Evolutionary conservation across 768 basidiomycete genomes (phyloP).

Genomic region (Amyloporia xantha): DNA sequence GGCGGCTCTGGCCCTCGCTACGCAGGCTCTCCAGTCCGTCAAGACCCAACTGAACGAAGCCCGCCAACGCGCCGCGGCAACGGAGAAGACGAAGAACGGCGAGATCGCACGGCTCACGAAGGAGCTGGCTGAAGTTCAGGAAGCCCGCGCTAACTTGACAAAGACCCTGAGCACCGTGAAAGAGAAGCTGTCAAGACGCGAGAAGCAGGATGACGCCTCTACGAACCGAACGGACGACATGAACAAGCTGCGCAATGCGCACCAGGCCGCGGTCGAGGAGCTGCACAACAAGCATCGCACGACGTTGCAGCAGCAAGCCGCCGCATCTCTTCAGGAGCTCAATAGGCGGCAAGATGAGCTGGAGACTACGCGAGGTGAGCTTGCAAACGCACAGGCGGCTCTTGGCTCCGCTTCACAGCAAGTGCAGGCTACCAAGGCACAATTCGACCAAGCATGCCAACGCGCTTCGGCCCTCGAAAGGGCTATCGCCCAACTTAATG

Average conservation of each 20-base stretch:
- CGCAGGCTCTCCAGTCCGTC: neutral
- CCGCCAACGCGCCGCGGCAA: neutral
- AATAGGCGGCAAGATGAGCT: slow-evolving; percentile 1
- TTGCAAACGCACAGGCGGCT: slow-evolving; percentile 1
- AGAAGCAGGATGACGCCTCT: neutral
- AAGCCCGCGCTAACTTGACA: neutral
- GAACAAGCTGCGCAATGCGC: neutral
- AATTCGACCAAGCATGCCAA: neutral
- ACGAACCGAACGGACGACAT: slow-evolving; percentile 1
- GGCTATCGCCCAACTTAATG: neutral
- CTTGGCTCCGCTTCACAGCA: neutral
- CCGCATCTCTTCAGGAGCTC: neutral
- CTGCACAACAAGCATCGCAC: neutral
- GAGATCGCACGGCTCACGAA: slow-evolving; percentile 1
- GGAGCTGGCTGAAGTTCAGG: slow-evolving; percentile 1
- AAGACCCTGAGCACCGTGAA: neutral
- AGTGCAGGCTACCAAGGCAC: neutral
- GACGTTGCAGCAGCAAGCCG: neutral
- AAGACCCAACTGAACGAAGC: neutral
- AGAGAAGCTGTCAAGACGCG: neutral
- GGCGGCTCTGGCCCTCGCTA: neutral
- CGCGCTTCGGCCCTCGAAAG: neutral
- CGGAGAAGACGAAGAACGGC: neutral
- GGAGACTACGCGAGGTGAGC: neutral
- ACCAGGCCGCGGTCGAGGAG: slow-evolving; percentile 2